phyloP scores from a whole-genome alignment of 352 stramenopile species.

The Phytophthora colocasiae region DNA sequence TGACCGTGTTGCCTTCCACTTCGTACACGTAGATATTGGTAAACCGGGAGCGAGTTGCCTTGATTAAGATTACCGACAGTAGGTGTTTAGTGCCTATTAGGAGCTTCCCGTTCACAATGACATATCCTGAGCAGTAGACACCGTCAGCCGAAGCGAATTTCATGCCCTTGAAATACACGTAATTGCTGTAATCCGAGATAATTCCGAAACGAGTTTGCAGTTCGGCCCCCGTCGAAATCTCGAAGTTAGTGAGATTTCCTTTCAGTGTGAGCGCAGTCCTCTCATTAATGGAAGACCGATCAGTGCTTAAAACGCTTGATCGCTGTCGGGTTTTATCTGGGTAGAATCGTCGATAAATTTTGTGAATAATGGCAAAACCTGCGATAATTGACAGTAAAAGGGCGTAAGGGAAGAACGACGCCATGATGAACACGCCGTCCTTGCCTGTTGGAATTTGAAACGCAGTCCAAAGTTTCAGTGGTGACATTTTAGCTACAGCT shows the following conservation, averaged over 20 bases:
- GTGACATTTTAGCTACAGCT: conserved; percentile 17
- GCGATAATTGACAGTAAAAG: conserved; percentile 31
- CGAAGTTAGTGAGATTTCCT: conserved; percentile 40
- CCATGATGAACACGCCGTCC: conserved; percentile 17
- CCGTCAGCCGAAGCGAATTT: conserved; percentile 50
- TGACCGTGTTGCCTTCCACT: conserved; percentile 44
- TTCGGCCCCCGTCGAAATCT: conserved; percentile 40
- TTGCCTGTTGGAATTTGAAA: conserved; percentile 30
- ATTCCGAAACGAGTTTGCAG: conserved; percentile 41
- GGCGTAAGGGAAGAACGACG: conserved; percentile 26
- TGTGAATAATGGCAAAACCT: conserved; percentile 28
- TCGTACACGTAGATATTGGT: conserved; percentile 51
- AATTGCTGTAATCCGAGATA: conserved; percentile 51
- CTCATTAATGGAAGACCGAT: conserved; percentile 29
- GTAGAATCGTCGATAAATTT: conserved; percentile 29
- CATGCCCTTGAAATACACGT: conserved; percentile 49
- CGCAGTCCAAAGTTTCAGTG: conserved; percentile 27
- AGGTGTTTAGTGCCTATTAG: conserved; percentile 42
- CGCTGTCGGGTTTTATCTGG: conserved; percentile 25
- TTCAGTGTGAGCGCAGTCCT: conserved; percentile 12
- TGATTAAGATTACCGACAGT: conserved; percentile 38
- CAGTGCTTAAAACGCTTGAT: conserved; percentile 13
- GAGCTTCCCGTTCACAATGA: conserved; percentile 50
- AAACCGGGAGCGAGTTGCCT: conserved; percentile 27
- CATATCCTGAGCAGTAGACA: conserved; percentile 49